These are phyloP conservation scores for Geotrichum aggregatum DNA, from an alignment of 1,139 yeast species.

Conservation along the genomic window DNA sequence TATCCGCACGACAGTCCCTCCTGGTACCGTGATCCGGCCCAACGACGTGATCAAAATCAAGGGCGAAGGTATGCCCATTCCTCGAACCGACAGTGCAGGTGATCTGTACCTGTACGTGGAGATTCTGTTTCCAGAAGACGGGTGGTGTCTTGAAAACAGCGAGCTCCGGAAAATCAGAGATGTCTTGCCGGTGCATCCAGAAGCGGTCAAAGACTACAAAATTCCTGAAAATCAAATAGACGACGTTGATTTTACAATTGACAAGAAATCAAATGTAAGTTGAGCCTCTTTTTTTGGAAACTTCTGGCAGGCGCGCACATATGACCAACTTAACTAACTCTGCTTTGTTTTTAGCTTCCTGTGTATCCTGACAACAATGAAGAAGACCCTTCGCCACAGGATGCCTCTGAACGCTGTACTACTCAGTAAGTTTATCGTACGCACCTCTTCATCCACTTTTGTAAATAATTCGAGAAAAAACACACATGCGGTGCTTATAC, in stretches of 20 bases:
- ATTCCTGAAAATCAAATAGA: slow-evolving; percentile 22
- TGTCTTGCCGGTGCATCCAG: slow-evolving; percentile 27
- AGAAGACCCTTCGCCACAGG: slow-evolving; percentile 7
- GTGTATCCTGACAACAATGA: slow-evolving; percentile 16
- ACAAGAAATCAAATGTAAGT: slow-evolving; percentile 15
- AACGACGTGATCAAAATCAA: slow-evolving; percentile 62
- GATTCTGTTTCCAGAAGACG: slow-evolving; percentile 76
- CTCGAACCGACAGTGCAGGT: slow-evolving; percentile 50
- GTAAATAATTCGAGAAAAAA: slow-evolving; percentile 13
- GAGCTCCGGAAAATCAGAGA: slow-evolving; percentile 30
- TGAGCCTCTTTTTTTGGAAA: too few species aligned
- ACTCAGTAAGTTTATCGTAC: slow-evolving; percentile 16
- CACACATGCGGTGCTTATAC: too few species aligned
- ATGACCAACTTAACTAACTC: not conserved
- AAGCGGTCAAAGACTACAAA: slow-evolving; percentile 13
- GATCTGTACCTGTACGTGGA: slow-evolving; percentile 68
- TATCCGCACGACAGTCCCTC: slow-evolving; percentile 56
- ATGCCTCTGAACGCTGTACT: slow-evolving; percentile 18
- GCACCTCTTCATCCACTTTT: not conserved
- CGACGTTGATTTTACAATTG: slow-evolving; percentile 22
- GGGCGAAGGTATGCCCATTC: slow-evolving; percentile 84
- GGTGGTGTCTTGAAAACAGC: slow-evolving; percentile 33
- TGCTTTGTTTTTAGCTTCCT: slow-evolving; percentile 9
- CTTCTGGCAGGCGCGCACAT: not conserved
- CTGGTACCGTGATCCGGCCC: slow-evolving; percentile 72